phyloP scores from a whole-genome alignment of 2,329 filamentous ascomycete genomes.

The Talaromyces albobiverticillius region DNA sequence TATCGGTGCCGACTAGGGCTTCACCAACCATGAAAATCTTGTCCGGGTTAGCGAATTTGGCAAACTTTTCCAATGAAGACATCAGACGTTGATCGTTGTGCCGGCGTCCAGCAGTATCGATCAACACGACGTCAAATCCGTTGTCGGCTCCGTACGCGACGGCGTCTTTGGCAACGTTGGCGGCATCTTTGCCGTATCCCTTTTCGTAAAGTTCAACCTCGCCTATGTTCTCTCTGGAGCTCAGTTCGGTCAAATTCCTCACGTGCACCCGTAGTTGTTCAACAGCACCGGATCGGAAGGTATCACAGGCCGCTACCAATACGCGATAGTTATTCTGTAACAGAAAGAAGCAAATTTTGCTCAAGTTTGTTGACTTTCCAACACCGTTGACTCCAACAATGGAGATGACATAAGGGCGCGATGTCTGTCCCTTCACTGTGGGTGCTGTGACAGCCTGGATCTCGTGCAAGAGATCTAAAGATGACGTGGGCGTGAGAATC shows the following conservation, averaged over 20 bases:
- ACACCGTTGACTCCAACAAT: constrained; percentile 98
- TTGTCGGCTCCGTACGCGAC: constrained; percentile 74
- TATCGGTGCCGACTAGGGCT: constrained; percentile 92
- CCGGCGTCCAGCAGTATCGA: constrained; percentile 90
- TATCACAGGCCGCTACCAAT: constrained; percentile 90
- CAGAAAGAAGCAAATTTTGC: constrained; percentile 97
- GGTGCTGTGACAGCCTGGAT: constrained; percentile 76
- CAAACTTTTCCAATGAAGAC: constrained; percentile 96
- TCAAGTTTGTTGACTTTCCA: constrained; percentile 95
- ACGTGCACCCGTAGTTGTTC: constrained; percentile 96
- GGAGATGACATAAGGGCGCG: constrained; percentile 91
- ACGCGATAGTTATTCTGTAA: constrained; percentile 97
- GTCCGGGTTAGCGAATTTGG: constrained; percentile 90
- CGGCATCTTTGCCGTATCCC: constrained; percentile 96
- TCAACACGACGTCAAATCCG: constrained; percentile 87
- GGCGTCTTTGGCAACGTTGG: constrained; percentile 90
- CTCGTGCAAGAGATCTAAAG: constrained; percentile 88
- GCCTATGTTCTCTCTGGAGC: constrained; percentile 73
- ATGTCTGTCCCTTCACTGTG: constrained; percentile 59
- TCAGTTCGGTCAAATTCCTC: constrained; percentile 86
- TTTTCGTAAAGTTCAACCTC: constrained; percentile 91
- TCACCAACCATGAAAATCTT: constrained; percentile 97
- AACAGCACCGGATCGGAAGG: constrained; percentile 93
- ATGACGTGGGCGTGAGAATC: constrained; percentile 93
- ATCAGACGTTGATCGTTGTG: constrained; percentile 96